phyloP scores from a whole-genome alignment of 2,329 filamentous ascomycete genomes.

The Aspergillus cejpii region DNA sequence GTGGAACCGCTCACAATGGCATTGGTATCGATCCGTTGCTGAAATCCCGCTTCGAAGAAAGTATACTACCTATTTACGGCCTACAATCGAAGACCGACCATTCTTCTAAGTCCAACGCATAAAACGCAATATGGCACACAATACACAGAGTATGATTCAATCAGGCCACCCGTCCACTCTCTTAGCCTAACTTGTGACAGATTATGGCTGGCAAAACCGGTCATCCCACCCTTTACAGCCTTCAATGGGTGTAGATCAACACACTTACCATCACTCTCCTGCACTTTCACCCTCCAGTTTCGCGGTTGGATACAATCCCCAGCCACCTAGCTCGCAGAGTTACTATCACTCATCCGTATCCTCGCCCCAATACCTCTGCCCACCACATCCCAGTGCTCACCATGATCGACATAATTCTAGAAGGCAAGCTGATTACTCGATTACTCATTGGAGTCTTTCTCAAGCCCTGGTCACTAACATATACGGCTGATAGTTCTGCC shows the following conservation, averaged over 20 bases:
- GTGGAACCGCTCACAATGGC: not conserved
- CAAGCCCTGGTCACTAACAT: conserved; percentile 1
- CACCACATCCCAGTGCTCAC: conserved; percentile 8
- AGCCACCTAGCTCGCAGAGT: conserved; percentile 17
- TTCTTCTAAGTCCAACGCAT: conserved; percentile 5
- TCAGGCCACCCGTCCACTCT: not conserved
- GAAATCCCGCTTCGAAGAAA: not conserved
- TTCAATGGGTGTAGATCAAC: conserved; percentile 24
- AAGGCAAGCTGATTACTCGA: conserved; percentile 17
- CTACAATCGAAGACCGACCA: too few relatives aligned
- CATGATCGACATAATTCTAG: conserved; percentile 16
- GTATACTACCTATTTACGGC: too few relatives aligned
- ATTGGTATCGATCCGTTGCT: not conserved
- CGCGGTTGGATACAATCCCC: conserved; percentile 22
- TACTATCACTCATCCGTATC: conserved; percentile 19
- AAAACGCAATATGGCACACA: conserved; percentile 28
- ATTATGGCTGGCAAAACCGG: conserved; percentile 28
- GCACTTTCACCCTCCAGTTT: conserved; percentile 21
- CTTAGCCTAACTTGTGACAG: conserved; percentile 19
- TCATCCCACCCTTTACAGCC: conserved; percentile 26
- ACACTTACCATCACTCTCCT: conserved; percentile 22
- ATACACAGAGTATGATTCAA: conserved; percentile 23
- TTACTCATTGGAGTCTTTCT: too few relatives aligned
- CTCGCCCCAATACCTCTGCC: conserved; percentile 17
- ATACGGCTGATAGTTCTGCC: conserved; percentile 11